These are phyloP conservation scores for Dovyalis caffra DNA, from an alignment of 345 rosid genomes.

Conservation along the genomic window DNA sequence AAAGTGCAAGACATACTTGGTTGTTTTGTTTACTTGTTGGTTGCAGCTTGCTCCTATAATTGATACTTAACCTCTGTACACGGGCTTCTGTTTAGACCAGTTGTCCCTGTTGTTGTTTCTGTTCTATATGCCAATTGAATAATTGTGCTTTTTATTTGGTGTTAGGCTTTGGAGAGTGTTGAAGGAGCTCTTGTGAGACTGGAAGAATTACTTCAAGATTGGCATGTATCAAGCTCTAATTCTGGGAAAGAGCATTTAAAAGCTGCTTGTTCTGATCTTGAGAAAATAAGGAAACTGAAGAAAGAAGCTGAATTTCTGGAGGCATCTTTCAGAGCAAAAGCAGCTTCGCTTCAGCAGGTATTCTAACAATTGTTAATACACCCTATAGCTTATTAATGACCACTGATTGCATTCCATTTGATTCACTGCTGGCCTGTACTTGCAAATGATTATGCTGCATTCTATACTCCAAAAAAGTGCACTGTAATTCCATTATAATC, in stretches of 20 bases:
- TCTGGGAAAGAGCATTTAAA: conserved; percentile 84
- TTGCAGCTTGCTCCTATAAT: neutral
- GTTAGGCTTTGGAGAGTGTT: conserved; percentile 87
- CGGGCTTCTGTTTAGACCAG: neutral
- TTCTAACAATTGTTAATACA: conserved; percentile 10
- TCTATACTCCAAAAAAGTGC: neutral
- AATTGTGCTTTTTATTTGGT: conserved; percentile 19
- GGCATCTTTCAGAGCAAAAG: conserved; percentile 95
- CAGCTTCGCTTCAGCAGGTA: conserved; percentile 82
- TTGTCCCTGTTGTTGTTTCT: conserved; percentile 1
- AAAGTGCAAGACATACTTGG: neutral
- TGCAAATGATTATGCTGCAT: neutral
- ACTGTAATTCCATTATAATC: neutral
- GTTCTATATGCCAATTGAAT: neutral
- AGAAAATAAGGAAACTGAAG: conserved; percentile 92
- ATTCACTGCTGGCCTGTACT: neutral
- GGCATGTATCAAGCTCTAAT: conserved; percentile 68
- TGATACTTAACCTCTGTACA: conserved; percentile 5
- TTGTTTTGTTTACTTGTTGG: neutral
- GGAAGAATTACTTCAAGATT: conserved; percentile 76
- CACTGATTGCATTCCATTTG: neutral
- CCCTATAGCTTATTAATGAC: neutral
- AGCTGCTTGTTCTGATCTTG: conserved; percentile 97
- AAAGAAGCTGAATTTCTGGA: conserved; percentile 98
- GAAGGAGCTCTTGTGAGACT: conserved; percentile 82